Conservation (phyloP, 306 rosid species). For the Cicer judaicum region DNA sequence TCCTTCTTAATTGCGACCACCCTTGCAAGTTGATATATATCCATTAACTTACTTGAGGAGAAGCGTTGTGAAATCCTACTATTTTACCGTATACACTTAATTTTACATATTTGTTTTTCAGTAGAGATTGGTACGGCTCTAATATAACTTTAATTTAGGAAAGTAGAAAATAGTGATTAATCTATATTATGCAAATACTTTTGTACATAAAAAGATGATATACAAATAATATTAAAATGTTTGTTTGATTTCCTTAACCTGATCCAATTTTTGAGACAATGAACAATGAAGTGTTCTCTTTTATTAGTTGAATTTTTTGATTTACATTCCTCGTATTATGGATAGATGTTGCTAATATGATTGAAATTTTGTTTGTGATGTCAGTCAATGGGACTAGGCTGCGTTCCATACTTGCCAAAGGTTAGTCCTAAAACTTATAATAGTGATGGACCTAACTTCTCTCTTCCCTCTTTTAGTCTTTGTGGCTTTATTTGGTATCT, state of each 20-base stretch:
- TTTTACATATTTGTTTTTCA: too few species aligned
- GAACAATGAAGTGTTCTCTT: conserved; percentile 23
- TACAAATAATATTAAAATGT: neutral
- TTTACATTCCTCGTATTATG: conserved; percentile 34
- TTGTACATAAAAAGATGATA: neutral
- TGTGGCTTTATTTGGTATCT: conserved; percentile 28
- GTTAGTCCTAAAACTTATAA: conserved; percentile 54
- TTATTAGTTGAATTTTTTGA: conserved; percentile 19
- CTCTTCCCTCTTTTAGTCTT: neutral
- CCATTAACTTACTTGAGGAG: too few species aligned
- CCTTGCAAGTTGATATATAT: too few species aligned
- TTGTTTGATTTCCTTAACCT: conserved; percentile 13
- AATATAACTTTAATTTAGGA: conserved; percentile 1
- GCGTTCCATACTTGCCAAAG: conserved; percentile 97
- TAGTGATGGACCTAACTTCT: neutral
- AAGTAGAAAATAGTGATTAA: neutral
- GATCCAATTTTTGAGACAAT: conserved; percentile 21
- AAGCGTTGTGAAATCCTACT: too few species aligned
- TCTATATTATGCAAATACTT: conserved; percentile 10
- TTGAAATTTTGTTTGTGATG: conserved; percentile 57
- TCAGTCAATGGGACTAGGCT: conserved; percentile 96
- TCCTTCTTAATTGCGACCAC: too few species aligned
- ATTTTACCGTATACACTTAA: too few species aligned
- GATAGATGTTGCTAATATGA: conserved; percentile 38
- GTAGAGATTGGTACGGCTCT: neutral